phyloP scores from a whole-genome alignment of 768 basidiomycete genomes.

The Lactarius sp. region DNA sequence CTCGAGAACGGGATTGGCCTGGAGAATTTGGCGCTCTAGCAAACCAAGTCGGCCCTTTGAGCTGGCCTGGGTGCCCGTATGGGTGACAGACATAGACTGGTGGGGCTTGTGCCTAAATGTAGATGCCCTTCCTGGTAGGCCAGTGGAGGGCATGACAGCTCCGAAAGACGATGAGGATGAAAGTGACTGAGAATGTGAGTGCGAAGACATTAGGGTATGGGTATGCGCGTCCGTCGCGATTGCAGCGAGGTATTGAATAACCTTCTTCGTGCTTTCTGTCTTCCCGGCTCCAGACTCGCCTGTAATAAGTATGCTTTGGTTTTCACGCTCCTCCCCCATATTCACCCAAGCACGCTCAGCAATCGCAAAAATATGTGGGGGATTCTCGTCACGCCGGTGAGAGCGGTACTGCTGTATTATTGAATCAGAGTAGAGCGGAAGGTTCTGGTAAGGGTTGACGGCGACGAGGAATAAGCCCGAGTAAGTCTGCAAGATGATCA shows the following conservation, averaged over 20 bases:
- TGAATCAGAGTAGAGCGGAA: conserved; percentile 87
- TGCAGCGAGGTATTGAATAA: conserved; percentile 97
- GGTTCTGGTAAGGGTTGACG: conserved; percentile 91
- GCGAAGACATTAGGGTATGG: conserved; percentile 46
- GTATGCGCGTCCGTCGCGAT: conserved; percentile 81
- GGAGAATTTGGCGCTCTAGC: conserved; percentile 92
- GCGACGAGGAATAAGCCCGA: conserved; percentile 97
- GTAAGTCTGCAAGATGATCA: conserved; percentile 58
- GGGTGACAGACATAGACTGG: conserved; percentile 45
- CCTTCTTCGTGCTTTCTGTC: conserved; percentile 98
- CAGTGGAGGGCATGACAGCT: conserved; percentile 55
- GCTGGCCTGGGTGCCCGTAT: conserved; percentile 41
- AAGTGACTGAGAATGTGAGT: conserved; percentile 63
- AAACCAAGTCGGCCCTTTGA: conserved; percentile 78
- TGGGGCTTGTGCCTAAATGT: conserved; percentile 43
- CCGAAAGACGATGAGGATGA: conserved; percentile 45
- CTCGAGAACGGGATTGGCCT: conserved; percentile 96
- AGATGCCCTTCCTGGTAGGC: conserved; percentile 64
- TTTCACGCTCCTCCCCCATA: conserved; percentile 96
- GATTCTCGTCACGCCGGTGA: conserved; percentile 84
- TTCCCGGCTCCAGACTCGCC: conserved; percentile 99
- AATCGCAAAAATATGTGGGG: conserved; percentile 95
- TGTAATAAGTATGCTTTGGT: conserved; percentile 98
- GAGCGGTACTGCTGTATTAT: conserved; percentile 89
- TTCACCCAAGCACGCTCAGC: conserved; percentile 98